Conservation (phyloP, 2,329 filamentous ascomycete species). For the Drechslerella stenobrocha region DNA sequence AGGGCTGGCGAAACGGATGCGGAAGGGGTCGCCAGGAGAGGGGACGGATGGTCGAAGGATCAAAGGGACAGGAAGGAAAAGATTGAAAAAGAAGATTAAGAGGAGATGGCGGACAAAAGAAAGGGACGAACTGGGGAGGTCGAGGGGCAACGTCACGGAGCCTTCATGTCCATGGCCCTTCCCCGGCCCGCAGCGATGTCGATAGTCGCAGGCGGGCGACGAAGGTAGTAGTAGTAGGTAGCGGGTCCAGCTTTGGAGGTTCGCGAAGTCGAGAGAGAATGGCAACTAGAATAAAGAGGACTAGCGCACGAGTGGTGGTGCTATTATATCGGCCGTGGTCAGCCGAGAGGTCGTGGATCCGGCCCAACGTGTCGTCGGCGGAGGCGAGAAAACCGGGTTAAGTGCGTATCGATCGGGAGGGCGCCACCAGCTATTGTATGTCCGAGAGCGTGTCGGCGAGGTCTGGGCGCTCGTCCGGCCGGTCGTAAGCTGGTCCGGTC, state of each 20-base stretch:
- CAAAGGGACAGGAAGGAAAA: constrained; percentile 9
- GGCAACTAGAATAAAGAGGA: no score
- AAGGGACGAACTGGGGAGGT: constrained; percentile 30
- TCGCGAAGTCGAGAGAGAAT: neutral
- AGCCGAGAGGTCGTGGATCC: no score
- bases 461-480: no score
- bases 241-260: constrained; percentile 7
- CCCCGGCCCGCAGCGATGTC: constrained; percentile 6
- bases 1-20: no score
- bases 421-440: no score
- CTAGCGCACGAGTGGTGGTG: no score
- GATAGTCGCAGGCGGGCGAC: neutral
- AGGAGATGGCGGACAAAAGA: constrained; percentile 16
- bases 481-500: no score
- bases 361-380: no score
- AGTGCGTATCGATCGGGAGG: no score
- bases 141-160: constrained; percentile 34
- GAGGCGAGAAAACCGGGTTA: no score
- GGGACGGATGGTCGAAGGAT: neutral
- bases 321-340: no score
- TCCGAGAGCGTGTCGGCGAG: neutral
- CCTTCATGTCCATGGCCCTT: constrained; percentile 43
- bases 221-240: neutral
- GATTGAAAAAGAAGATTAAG: constrained; percentile 2
- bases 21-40: no score